Percentiles rank a stretch among this genome's conserved stretches.
Evolutionary conservation across 2,329 filamentous ascomycete species (phyloP).

Genomic region (Curvularia sp.): DNA sequence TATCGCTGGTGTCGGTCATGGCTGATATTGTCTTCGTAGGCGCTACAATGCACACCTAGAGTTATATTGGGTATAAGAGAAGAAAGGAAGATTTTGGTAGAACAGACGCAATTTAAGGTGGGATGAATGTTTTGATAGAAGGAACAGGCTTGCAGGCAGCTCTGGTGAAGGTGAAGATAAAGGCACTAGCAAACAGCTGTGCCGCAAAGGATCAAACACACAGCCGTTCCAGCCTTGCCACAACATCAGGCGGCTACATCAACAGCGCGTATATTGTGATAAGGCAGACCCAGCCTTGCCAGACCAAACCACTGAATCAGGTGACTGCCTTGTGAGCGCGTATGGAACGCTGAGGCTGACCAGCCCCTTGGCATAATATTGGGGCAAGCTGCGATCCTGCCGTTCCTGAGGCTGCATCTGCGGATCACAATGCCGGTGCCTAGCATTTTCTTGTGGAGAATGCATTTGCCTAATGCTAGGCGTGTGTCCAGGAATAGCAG

Average conservation of each 20-base stretch:
- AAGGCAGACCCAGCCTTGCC: neutral
- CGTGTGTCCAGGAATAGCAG: neutral
- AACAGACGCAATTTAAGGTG: neutral
- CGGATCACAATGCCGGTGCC: neutral
- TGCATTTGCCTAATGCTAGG: too few species aligned
- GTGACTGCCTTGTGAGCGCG: too few species aligned
- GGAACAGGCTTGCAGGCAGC: conserved; percentile 1
- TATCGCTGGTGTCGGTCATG: conserved; percentile 2
- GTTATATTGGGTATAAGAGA: conserved; percentile 16
- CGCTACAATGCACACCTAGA: conserved; percentile 60
- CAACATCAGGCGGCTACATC: neutral
- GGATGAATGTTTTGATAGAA: neutral
- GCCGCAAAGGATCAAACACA: neutral
- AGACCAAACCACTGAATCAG: neutral
- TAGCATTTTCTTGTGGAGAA: too few species aligned
- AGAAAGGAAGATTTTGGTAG: neutral
- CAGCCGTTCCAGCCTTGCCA: neutral
- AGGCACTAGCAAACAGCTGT: too few species aligned
- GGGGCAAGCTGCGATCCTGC: neutral
- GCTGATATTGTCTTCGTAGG: conserved; percentile 17
- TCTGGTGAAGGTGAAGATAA: neutral
- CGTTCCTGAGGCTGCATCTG: neutral
- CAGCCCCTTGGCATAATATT: neutral
- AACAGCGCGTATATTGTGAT: neutral
- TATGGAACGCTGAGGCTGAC: too few species aligned